Base-by-base conservation (phyloP, 2,329 filamentous ascomycete genomes). In the Stagonosporopsis tanaceti region DNA sequence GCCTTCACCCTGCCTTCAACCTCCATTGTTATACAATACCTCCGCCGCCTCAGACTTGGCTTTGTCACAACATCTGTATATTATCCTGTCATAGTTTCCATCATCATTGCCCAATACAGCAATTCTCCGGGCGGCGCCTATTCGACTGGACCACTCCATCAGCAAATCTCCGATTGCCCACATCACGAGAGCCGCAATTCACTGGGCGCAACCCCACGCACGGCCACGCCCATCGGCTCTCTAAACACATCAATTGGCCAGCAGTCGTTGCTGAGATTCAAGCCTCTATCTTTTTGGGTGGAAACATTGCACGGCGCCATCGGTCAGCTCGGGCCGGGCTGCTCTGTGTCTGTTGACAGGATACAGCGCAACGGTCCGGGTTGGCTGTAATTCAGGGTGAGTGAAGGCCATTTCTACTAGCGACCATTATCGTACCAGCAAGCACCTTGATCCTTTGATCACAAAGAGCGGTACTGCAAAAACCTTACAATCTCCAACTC, bases 121-220 rank as follows among this genome's bases (percentile, higher is more conserved):
- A 70, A 69, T 66, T 70, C 64, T 69, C 67, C 70, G 68, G 59
- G 59, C 60, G 60, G 65, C 70, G 69, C 62, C 39, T 47, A 42
- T 53, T 61, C 45, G 45, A 54, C 50, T 44, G 47, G 52, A 59
- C 53, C 35, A 37, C 50, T 57, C 22, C 47, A 46, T 48, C 61
- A 50, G 56, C 53, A 52, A 66, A 64, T 62, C 60, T 61, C 64
- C 58, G 54, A 40, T 50, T 64, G 53, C 55, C 45, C 44, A 60
- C 59, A 63, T 76, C 72, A 74, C 70, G 67, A 64, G 71, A 69
- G 64, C 61, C 62, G 50, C 66, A 57, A 65, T 74, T 75, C 73
- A 75, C 71, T 67, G 53, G 46, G 46, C 39, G 57, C 62, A 54
- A 58, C 53, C 58, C 47, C 51, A 68, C 56, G 71, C 72, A 70